phyloP scores from a whole-genome alignment of 371 early-diverging fungal species.

The Mortierella sp. region DNA sequence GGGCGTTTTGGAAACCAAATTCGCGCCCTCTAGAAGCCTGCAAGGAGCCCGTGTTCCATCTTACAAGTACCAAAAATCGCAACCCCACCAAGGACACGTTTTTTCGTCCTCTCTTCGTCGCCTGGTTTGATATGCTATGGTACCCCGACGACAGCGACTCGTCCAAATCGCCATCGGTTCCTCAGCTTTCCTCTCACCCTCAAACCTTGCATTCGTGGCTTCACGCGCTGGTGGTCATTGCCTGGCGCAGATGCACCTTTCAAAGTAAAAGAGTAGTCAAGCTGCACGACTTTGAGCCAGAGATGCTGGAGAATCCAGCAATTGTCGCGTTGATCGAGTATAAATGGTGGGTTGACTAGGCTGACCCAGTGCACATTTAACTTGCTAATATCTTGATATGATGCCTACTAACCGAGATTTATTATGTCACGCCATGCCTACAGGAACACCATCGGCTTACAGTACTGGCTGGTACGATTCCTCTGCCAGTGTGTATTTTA shows the following conservation, averaged over 20 bases:
- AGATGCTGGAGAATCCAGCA: slow-evolving; percentile 12
- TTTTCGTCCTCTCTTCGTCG: background rate
- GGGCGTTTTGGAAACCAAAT: background rate
- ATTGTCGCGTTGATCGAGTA: slow-evolving; percentile 14
- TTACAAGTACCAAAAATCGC: background rate
- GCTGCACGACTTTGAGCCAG: background rate
- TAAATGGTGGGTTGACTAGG: slow-evolving; percentile 7
- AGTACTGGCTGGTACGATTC: slow-evolving; percentile 7
- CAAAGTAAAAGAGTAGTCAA: background rate
- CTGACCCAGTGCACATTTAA: too few relatives aligned
- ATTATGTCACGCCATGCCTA: too few relatives aligned
- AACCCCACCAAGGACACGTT: background rate
- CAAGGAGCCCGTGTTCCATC: background rate
- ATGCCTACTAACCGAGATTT: too few relatives aligned
- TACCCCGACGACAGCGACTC: background rate
- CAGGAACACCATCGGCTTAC: slow-evolving; percentile 8
- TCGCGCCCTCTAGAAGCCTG: background rate
- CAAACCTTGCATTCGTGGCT: background rate
- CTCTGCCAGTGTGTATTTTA: slow-evolving; percentile 3
- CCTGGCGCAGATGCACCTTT: background rate
- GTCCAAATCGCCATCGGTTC: background rate
- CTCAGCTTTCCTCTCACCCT: background rate
- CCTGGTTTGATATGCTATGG: background rate
- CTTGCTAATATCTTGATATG: too few relatives aligned
- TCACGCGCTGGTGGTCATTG: background rate